Evolutionary conservation across 345 rosid genomes (phyloP).

Genomic region (Eutrema japonicum): DNA sequence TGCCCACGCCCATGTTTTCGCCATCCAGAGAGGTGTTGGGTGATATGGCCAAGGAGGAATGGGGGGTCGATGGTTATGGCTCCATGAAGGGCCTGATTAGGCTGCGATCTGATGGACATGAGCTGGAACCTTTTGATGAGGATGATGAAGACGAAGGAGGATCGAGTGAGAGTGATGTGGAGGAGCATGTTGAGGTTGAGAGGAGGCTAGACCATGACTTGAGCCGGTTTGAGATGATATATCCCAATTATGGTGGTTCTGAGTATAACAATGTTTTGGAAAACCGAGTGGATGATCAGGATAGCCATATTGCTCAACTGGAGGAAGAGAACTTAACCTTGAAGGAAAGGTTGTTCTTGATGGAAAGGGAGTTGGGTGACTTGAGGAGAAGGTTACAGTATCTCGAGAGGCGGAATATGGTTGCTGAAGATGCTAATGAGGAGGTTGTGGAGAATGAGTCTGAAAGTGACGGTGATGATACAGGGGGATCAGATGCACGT

Average conservation of each 20-base stretch:
- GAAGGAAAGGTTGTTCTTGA: conserved; percentile 86
- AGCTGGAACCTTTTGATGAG: conserved; percentile 58
- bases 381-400: conserved; percentile 85
- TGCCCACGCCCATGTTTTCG: conserved; percentile 85
- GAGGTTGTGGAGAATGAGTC: conserved; percentile 69
- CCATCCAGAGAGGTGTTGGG: conserved; percentile 89
- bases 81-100: conserved; percentile 97
- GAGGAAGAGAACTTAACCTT: conserved; percentile 95
- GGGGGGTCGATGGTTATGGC: conserved; percentile 99
- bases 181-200: conserved; percentile 94
- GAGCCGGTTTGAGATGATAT: conserved; percentile 97
- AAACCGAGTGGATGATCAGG: conserved; percentile 96
- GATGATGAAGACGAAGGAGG: conserved; percentile 95
- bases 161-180: conserved; percentile 96
- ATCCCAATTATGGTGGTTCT: conserved; percentile 63
- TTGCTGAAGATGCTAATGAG: conserved; percentile 63
- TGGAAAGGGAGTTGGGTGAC: conserved; percentile 91
- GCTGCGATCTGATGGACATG: conserved; percentile 73
- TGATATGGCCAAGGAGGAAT: conserved; percentile 95
- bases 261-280: conserved; percentile 79
- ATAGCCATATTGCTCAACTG: conserved; percentile 81
- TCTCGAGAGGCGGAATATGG: conserved; percentile 69
- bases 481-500: conserved; percentile 64
- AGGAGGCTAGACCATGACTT: conserved; percentile 95
- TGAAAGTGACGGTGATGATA: conserved; percentile 68